Conservation (phyloP, 805 yeast species). For the Saturnispora ahearnii region DNA sequence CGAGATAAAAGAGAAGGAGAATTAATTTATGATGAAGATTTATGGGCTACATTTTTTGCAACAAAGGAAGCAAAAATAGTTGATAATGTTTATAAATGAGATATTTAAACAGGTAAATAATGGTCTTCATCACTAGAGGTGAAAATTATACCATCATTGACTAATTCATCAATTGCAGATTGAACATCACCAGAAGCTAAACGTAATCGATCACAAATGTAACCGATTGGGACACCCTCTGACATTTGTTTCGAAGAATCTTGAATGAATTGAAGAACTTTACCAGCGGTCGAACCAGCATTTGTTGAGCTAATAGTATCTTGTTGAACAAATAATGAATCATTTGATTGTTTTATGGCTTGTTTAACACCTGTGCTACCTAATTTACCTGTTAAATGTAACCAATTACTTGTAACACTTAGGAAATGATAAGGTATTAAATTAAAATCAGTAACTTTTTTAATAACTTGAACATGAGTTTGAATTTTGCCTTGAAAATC, state of each 20-base stretch:
- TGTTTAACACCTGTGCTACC: constrained; percentile 18
- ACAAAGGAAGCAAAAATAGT: constrained; percentile 21
- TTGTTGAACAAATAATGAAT: constrained; percentile 37
- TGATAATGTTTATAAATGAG: constrained; percentile 11
- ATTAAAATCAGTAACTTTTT: constrained; percentile 52
- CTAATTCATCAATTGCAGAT: constrained; percentile 42
- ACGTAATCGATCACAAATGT: constrained; percentile 49
- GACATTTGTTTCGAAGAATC: constrained; percentile 47
- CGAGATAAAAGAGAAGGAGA: constrained; percentile 50
- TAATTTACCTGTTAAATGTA: constrained; percentile 36
- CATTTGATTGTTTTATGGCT: constrained; percentile 17
- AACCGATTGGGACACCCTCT: constrained; percentile 67
- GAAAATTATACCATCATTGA: constrained; percentile 62
- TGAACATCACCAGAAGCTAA: constrained; percentile 41
- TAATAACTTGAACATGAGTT: constrained; percentile 54
- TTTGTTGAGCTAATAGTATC: constrained; percentile 16
- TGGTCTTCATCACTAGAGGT: constrained; percentile 61
- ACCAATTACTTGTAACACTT: constrained; percentile 49
- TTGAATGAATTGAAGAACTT: constrained; percentile 40
- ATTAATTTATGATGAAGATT: constrained; percentile 45
- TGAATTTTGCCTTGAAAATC: constrained; percentile 57
- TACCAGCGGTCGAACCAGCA: constrained; percentile 17
- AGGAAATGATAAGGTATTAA: constrained; percentile 61
- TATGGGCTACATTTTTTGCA: constrained; percentile 55
- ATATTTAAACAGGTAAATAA: constrained; percentile 40